phyloP scores from a whole-genome alignment of 1,139 yeast species.

The Taphrina populina region DNA sequence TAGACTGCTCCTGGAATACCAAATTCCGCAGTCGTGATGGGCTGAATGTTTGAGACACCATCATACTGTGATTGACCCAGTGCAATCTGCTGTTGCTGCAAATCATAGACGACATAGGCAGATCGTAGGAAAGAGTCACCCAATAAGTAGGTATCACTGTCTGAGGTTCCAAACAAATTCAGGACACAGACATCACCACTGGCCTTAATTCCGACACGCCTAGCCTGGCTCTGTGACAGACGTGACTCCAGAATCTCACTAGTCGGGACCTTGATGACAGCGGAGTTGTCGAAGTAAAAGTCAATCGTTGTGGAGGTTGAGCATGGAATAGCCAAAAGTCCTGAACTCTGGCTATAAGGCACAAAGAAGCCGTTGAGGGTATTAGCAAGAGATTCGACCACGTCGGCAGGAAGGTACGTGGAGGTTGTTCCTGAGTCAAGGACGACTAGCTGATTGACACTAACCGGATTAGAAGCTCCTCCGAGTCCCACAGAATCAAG shows the following conservation, averaged over 20 bases:
- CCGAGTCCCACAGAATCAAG: constrained; percentile 35
- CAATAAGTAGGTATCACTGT: constrained; percentile 45
- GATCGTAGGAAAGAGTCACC: constrained; percentile 75
- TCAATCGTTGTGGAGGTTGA: constrained; percentile 41
- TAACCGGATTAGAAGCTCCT: constrained; percentile 17
- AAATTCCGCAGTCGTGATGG: constrained; percentile 11
- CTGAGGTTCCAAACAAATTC: constrained; percentile 31
- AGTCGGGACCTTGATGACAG: constrained; percentile 48
- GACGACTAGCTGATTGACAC: constrained; percentile 46
- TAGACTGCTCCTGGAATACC: constrained; percentile 29
- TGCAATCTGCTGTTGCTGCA: constrained; percentile 63
- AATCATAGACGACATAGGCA: constrained; percentile 75
- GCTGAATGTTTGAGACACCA: not conserved
- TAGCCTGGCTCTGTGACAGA: constrained; percentile 32
- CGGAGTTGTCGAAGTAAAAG: constrained; percentile 49
- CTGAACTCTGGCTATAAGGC: constrained; percentile 39
- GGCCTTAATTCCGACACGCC: constrained; percentile 31
- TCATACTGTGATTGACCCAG: constrained; percentile 58
- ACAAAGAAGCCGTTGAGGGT: constrained; percentile 48
- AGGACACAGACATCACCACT: constrained; percentile 34
- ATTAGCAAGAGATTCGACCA: constrained; percentile 48
- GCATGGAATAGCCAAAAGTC: constrained; percentile 40
- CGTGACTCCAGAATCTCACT: constrained; percentile 35
- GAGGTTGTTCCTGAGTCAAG: constrained; percentile 68
- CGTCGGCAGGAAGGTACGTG: constrained; percentile 51